Base-by-base conservation (phyloP, 768 basidiomycete species). In the Termitomyces bulborhizus region DNA sequence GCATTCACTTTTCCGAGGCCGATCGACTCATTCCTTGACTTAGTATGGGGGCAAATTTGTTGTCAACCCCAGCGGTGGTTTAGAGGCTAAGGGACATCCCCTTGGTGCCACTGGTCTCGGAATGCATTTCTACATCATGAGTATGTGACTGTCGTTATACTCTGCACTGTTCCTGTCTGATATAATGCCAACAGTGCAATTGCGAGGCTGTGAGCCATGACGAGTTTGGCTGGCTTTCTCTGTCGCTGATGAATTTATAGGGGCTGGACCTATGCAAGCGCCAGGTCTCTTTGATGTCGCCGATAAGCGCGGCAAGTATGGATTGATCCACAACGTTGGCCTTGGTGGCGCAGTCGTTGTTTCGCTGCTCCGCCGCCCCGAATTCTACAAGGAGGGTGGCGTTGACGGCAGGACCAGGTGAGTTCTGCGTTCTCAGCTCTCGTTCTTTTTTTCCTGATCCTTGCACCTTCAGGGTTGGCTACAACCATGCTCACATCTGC, bases 51-150 rank as follows among this genome's bases (percentile, higher is more conserved):
- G 92, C 4, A 89, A 90, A 68, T 93, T 81, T 48, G 88, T 93
- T 16, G 71, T 93, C 36, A 93, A 93, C 60, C 88, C 91, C 0
- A 88, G 85, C 49, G 91, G 91, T 26, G 91, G 91, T 0, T 76
- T 93, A 15, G 88, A 93, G 65, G 88, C 89, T n/a, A 93, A 92
- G 65, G 91, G 91, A 3, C 89, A 93, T 64, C 90, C 91, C 2
- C 77, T 92, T 18, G 89, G 90, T 39, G 88, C 90, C 1, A 90
- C 87, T 16, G 90, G 90, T 1, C 71, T 92, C 13, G 89, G 86
- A 27, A 91, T 91, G 90, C 89, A 92, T 65, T 90, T 90, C 69
- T 91, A 89, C 63, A 87, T 91, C 58, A 80, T 84, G 62, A 90
- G 87, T 87, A 63, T 42, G 84, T 68, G 16, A 4, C 15, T 48